Evolutionary conservation across 352 stramenopile species (phyloP), one percentile per base, ranked within the genome.

Genomic region (Phytophthora melonis): DNA sequence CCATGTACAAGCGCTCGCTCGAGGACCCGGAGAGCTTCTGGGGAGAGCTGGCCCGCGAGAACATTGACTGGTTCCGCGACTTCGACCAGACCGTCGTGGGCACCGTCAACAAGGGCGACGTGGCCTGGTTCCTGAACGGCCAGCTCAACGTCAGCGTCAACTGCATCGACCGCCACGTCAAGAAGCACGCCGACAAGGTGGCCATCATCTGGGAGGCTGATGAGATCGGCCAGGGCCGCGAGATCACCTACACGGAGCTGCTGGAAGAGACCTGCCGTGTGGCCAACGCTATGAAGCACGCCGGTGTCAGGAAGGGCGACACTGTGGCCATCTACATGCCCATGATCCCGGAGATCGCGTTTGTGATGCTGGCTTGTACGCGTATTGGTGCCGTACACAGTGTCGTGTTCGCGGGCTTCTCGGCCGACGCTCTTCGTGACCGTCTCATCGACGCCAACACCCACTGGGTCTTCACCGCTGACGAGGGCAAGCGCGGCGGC

Each of bases 301-400:
- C 84, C 16, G 97, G 97, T 41, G 79, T 95, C n/a, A 80, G 80
- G 60, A 90, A 98, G 74, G 97, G 97, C 5, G 97, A 99, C 85
- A 93, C 96, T 11, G 98, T 99, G 4, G 98, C 96, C 18, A 91
- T 99, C 36, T 99, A 99, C 87, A 99, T 99, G 98, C 98, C 98
- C 36, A 99, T 99, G 98, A 98, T 99, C 57, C 97, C 97, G 8
- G 97, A 99, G 78, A 83, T 97, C 6, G 95, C 94, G n/a, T 98
- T 99, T 75, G 96, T 96, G 32, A 99, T 99, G 98, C 83, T 99
- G 25, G 98, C 98, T 0, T 99, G 98, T 72, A 93, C 96, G 8
- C 93, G 98, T 36, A 99, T 99, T 68, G 98, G 98, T 27, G 98
- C 97, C 11, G 87, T 99, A 5, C 98, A 99, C 84, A 98, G 89